phyloP scores from a whole-genome alignment of 1,284 basidiomycete species.

The Somion occarium region DNA sequence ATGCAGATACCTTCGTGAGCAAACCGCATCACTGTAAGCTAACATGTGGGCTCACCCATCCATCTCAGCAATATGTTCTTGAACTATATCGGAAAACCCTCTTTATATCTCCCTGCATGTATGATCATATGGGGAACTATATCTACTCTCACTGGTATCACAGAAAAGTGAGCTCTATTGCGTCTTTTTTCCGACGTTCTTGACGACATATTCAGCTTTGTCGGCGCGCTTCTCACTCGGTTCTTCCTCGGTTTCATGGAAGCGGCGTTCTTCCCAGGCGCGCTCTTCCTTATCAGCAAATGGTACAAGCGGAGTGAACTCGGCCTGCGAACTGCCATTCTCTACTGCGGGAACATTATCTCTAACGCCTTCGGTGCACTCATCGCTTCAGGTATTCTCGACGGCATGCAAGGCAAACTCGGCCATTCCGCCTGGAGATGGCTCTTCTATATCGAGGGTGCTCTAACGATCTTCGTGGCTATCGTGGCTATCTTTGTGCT shows the following conservation, averaged over 20 bases:
- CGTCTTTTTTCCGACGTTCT: not conserved
- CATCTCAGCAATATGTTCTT: conserved; percentile 63
- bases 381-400: conserved; percentile 71
- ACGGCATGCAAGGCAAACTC: conserved; percentile 63
- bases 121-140: conserved; percentile 73
- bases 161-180: conserved; percentile 39
- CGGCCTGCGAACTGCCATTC: conserved; percentile 66
- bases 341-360: conserved; percentile 70
- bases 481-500: conserved; percentile 61
- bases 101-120: conserved; percentile 65
- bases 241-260: conserved; percentile 72
- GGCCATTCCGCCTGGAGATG: conserved; percentile 79
- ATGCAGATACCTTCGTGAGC: conserved; percentile 78
- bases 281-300: conserved; percentile 62
- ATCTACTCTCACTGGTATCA: conserved; percentile 59
- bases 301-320: conserved; percentile 70
- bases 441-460: conserved; percentile 77
- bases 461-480: conserved; percentile 60
- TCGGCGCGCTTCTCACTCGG: conserved; percentile 65
- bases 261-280: conserved; percentile 73
- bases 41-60: conserved; percentile 1
- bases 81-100: conserved; percentile 68
- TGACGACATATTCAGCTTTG: conserved; percentile 41
- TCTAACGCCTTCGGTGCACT: conserved; percentile 82
- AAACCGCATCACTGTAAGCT: conserved; percentile 6